Evolutionary conservation across 2,329 filamentous ascomycete species (phyloP).

Genomic region (Aureobasidium lini): DNA sequence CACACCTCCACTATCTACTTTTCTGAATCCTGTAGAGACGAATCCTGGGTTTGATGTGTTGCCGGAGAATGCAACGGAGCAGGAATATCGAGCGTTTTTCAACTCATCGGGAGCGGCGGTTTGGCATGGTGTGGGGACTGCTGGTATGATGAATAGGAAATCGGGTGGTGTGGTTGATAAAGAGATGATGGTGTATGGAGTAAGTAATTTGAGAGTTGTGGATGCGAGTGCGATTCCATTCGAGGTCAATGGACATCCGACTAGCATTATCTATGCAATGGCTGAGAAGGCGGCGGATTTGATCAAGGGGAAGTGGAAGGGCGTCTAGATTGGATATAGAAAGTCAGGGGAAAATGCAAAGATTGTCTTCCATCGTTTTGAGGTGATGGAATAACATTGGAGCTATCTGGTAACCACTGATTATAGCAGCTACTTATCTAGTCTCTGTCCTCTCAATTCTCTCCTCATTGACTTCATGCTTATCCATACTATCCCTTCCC

Average conservation of each 20-base stretch:
- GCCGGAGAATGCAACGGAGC: slow-evolving; percentile 20
- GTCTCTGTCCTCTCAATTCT: background rate
- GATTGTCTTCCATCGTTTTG: too few relatives aligned
- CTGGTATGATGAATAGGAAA: slow-evolving; percentile 18
- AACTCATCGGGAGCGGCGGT: background rate
- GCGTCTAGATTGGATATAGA: too few relatives aligned
- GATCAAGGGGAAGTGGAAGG: too few relatives aligned
- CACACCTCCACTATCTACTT: slow-evolving; percentile 18
- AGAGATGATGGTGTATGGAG: slow-evolving; percentile 24
- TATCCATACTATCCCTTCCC: slow-evolving; percentile 7
- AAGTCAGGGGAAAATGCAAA: too few relatives aligned
- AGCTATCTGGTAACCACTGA: too few relatives aligned
- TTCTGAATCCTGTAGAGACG: slow-evolving; percentile 16
- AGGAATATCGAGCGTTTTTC: slow-evolving; percentile 7
- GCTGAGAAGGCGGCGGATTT: slow-evolving; percentile 17
- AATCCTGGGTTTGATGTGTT: too few relatives aligned
- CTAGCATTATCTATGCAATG: slow-evolving; percentile 19
- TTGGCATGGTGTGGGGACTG: background rate
- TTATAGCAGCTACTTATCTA: background rate
- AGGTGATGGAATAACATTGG: too few relatives aligned
- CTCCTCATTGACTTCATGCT: slow-evolving; percentile 1
- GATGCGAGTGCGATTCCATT: slow-evolving; percentile 27
- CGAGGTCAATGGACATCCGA: slow-evolving; percentile 17
- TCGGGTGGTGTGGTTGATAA: slow-evolving; percentile 25
- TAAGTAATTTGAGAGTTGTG: slow-evolving; percentile 23